Percentiles rank a stretch among this genome's conserved stretches.
Evolutionary conservation across 2,329 filamentous ascomycete genomes (phyloP).

Genomic region (Fusarium sulawesiense): DNA sequence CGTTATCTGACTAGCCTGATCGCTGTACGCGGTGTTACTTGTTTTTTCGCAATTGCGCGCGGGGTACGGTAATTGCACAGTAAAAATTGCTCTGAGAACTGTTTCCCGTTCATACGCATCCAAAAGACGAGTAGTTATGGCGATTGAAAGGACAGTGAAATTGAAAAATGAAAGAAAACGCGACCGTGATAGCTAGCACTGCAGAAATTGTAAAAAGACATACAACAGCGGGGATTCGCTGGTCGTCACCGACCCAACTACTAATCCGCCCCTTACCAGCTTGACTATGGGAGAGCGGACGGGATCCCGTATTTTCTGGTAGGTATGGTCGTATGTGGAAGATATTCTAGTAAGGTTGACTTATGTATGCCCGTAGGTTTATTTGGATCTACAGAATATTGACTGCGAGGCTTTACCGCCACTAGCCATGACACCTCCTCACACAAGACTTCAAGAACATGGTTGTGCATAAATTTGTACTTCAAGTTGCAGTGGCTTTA

Average conservation of each 20-base stretch:
- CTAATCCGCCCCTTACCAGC: neutral
- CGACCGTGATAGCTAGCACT: no score
- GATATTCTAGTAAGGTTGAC: no score
- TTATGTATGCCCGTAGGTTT: no score
- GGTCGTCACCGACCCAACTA: neutral
- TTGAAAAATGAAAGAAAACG: no score
- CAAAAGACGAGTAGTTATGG: neutral
- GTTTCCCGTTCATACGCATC: rapidly evolving
- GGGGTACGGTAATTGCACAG: neutral
- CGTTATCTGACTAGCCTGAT: neutral
- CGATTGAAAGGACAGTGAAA: no score
- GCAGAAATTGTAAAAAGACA: neutral
- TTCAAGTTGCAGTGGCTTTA: no score
- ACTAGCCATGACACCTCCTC: no score
- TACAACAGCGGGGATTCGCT: neutral
- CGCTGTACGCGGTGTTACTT: neutral
- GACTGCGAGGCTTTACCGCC: no score
- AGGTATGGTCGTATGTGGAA: neutral
- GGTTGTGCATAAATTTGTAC: no score
- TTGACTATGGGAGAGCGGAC: neutral
- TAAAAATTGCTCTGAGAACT: neutral
- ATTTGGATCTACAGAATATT: no score
- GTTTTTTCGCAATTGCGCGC: neutral
- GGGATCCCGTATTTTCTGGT: neutral
- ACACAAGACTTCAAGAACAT: no score